Conservation (phyloP, 768 basidiomycete species). For the Xerocomellus dryophilus region DNA sequence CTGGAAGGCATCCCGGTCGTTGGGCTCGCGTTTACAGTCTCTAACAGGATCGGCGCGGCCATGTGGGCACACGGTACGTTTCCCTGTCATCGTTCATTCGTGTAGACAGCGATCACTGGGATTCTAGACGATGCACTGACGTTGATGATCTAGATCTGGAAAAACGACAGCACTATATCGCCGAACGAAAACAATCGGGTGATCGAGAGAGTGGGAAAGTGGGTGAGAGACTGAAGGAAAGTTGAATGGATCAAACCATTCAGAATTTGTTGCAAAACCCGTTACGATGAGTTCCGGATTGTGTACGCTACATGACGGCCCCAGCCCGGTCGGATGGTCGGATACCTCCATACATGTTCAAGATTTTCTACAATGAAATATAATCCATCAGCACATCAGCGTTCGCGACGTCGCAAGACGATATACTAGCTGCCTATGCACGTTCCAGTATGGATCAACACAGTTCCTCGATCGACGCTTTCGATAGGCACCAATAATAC, state of each 20-base stretch:
- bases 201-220: neutral
- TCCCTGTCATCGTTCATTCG: neutral
- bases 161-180: conserved; percentile 51
- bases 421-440: too few relatives aligned
- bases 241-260: neutral
- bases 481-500: too few relatives aligned
- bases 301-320: neutral
- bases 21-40: conserved; percentile 78
- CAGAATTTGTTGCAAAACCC: neutral
- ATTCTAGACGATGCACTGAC: neutral
- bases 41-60: conserved; percentile 86
- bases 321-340: too few relatives aligned
- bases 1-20: conserved; percentile 80
- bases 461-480: too few relatives aligned
- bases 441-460: too few relatives aligned
- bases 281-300: neutral
- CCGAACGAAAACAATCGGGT: conserved; percentile 20
- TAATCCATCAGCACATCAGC: too few relatives aligned
- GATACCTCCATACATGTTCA: too few relatives aligned
- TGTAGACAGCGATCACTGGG: too few relatives aligned
- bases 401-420: too few relatives aligned
- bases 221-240: neutral
- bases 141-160: conserved; percentile 49
- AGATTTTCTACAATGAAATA: too few relatives aligned
- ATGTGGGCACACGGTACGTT: conserved; percentile 86